These are phyloP conservation scores for Agrocybe chaxingu DNA, from an alignment of 768 basidiomycete species.

Conservation along the genomic window DNA sequence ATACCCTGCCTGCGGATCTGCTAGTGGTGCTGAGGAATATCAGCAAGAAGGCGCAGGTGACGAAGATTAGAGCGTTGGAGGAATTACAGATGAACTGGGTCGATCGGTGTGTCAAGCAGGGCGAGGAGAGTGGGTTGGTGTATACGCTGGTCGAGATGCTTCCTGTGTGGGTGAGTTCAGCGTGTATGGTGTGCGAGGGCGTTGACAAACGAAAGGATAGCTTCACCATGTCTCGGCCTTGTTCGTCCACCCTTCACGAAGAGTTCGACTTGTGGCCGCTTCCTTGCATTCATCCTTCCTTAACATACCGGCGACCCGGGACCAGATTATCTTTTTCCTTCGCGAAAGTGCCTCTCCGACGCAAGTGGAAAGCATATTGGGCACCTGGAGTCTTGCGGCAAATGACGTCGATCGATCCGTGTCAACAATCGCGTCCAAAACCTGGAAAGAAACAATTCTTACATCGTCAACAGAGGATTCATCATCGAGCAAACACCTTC, in stretches of 20 bases:
- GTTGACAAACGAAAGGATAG: slow-evolving; percentile 34
- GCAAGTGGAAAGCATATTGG: slow-evolving; percentile 57
- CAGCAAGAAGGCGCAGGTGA: slow-evolving; percentile 87
- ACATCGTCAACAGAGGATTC: slow-evolving; percentile 15
- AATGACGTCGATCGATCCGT: slow-evolving; percentile 73
- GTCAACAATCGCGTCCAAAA: slow-evolving; percentile 40
- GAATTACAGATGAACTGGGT: slow-evolving; percentile 74
- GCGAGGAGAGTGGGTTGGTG: slow-evolving; percentile 35
- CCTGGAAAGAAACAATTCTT: slow-evolving; percentile 46
- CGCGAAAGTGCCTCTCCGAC: slow-evolving; percentile 43
- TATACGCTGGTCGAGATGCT: slow-evolving; percentile 56
- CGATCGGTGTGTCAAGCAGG: slow-evolving; percentile 43
- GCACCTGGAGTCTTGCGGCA: slow-evolving; percentile 70
- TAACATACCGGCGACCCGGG: slow-evolving; percentile 43
- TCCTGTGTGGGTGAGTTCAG: slow-evolving; percentile 83
- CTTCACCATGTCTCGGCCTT: slow-evolving; percentile 84
- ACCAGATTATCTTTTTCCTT: slow-evolving; percentile 49
- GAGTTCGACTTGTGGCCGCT: slow-evolving; percentile 61
- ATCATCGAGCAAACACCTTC: slow-evolving; percentile 17
- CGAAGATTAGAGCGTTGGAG: slow-evolving; percentile 81
- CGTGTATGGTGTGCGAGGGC: background rate
- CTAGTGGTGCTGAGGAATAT: slow-evolving; percentile 78
- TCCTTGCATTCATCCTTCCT: slow-evolving; percentile 66
- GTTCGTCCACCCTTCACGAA: slow-evolving; percentile 76
- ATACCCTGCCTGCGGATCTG: slow-evolving; percentile 73